Conservation (phyloP, 2,329 filamentous ascomycete genomes). For the Aspergillus novoparasiticus region DNA sequence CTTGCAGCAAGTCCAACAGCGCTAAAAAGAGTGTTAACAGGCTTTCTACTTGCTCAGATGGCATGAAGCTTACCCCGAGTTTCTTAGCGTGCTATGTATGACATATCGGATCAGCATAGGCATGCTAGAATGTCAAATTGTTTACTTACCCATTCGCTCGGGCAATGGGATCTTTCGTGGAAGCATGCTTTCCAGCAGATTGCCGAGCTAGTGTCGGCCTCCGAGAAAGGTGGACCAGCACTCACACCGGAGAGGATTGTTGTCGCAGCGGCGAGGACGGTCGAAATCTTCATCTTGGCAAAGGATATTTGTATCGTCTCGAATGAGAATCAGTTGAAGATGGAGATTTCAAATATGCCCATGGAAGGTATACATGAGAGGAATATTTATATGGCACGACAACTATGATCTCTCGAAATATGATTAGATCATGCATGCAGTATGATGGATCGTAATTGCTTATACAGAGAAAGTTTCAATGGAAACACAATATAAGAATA, state of each 20-base stretch:
- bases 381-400: accelerated
- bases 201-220: not conserved
- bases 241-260: not conserved
- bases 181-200: not conserved
- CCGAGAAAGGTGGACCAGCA: not conserved
- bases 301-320: not conserved
- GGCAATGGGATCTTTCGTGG: not conserved
- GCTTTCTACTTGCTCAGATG: too few relatives aligned
- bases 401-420: not conserved
- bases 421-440: not conserved
- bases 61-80: too few relatives aligned
- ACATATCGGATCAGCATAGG: too few relatives aligned
- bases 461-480: too few relatives aligned
- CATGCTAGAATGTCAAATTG: not conserved
- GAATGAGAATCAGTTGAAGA: too few relatives aligned
- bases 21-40: too few relatives aligned
- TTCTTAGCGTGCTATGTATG: too few relatives aligned
- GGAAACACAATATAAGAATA: too few relatives aligned
- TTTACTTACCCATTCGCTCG: not conserved
- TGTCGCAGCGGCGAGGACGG: not conserved
- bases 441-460: not conserved
- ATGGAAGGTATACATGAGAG: too few relatives aligned
- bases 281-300: not conserved
- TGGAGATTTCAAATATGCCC: accelerated
- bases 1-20: too few relatives aligned